A percentile compares a stretch with the other conserved stretches of the same genome.
Evolutionary conservation across 2,329 filamentous ascomycete species (phyloP).

Genomic region (Blumeria graminis): DNA sequence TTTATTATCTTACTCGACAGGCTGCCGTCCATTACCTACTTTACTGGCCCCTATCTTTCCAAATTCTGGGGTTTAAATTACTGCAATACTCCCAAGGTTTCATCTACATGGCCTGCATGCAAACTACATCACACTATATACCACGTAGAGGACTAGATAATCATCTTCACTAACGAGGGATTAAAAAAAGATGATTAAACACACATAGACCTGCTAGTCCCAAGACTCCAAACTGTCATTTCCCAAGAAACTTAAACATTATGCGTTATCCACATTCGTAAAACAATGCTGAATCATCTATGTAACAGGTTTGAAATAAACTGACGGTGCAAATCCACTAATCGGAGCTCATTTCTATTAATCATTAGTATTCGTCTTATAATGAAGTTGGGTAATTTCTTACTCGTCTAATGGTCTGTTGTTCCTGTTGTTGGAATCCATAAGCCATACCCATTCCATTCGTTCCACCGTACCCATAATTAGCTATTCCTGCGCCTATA

Average conservation of each 20-base stretch:
- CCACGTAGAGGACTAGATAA: background rate
- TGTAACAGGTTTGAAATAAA: no score
- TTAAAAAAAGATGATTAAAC: no score
- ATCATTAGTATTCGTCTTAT: background rate
- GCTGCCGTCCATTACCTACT: no score
- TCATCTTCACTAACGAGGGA: background rate
- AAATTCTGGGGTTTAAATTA: no score
- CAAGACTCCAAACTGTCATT: no score
- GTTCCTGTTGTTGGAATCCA: constrained; percentile 31
- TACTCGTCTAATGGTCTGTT: constrained; percentile 27
- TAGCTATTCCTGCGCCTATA: constrained; percentile 23
- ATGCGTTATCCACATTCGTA: no score
- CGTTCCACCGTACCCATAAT: constrained; percentile 22
- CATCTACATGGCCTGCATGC: background rate
- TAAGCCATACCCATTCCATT: constrained; percentile 22
- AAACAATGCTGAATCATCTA: no score
- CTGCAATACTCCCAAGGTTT: background rate
- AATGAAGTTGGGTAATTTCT: background rate
- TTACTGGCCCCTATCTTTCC: no score
- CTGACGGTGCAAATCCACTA: no score
- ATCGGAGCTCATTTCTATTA: background rate
- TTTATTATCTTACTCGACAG: no score
- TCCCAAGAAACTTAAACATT: no score
- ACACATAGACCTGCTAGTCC: no score
- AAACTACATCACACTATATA: background rate